Base-by-base conservation (phyloP, 345 rosid genomes). In the Camelina laxa region DNA sequence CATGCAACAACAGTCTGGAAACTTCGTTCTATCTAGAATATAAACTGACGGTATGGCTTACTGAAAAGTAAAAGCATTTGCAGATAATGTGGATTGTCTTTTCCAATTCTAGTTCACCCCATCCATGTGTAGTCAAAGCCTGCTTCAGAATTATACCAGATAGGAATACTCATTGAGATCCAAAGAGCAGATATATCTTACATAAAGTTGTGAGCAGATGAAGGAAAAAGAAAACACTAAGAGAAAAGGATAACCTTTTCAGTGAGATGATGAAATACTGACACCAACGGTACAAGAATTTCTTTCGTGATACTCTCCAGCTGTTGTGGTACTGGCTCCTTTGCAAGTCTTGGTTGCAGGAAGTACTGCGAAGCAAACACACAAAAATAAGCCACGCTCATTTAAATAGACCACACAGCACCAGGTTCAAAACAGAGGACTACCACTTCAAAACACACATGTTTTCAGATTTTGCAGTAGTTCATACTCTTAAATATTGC, bases 321-420 rank as follows among this genome's bases (percentile, higher is more conserved):
- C 49, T 89, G 92, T 14, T 79, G 87, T 15, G 97, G 96, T 58
- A 89, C 92, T 24, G 93, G 92, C 87, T 92, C 97, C 81, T 80
- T 82, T 4, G 82, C 87, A 80, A 89, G 83, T 85, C 88, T 89
- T 45, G 97, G 97, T 79, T 88, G 84, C 79, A 92, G 59, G 79
- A 89, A 92, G 74, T 89, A 92, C 97, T 92, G 84, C 55, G 62
- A 76, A 73, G 53, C 65, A 65, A 79, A 61, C 50, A 70, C 66
- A 60, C 35, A 38, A n/a, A 53, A 31, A 45, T 67, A 66, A 47
- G 36, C 49, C 60, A 64, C 12, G 4, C 7, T 44, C 30, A 45
- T 17, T 56, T 47, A 33, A 9, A 44, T 44, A 54, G 13, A 68
- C 30, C 69, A 51, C 38, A 21, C 56, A 19, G 60, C 30, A 60